Base-by-base conservation (phyloP, 306 rosid genomes). In the Carpinus fangiana region DNA sequence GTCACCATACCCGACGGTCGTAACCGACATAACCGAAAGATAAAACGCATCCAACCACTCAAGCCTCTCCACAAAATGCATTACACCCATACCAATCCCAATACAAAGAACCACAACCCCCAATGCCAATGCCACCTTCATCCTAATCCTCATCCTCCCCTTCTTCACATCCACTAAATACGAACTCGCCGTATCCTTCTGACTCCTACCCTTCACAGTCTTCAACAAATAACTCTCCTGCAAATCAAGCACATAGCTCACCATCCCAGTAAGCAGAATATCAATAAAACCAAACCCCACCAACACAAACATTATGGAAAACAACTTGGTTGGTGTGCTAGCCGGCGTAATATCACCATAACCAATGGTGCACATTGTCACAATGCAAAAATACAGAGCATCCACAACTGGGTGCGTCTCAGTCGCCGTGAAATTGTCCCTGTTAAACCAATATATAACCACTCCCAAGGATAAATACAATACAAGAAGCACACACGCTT, bases 81-180 rank as follows among this genome's bases (percentile, higher is more conserved):
- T 83, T 51, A 93, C 89, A 59, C 55, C 65, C 2, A 84, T 93
- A n/a, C 99, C 99, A 38, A 93, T 14, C 20, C 97, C 96, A 77
- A 90, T 90, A 84, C 99, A 95, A 62, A 93, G 87, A 31, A 95
- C 90, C 72, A 95, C 98, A 75, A 95, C 98, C 67, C 91, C 96
- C 71, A 93, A 82, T 12, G 99, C 99, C 89, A 95, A 75, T 2
- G 83, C 98, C 78, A 96, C 99, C 88, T 96, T 93, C 99, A 96
- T 82, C 82, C 98, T 87, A 81, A 96, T 96, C 84, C 99, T 90
- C 99, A 96, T 96, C 80, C 99, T 91, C 79, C 99, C 99, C 80
- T 96, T 95, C 89, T 95, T 96, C 62, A 88, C 89, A 87, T 96
- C 99, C 74, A 96, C 72, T 71, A 96, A 84, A 72, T 90, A 93